Conservation (phyloP, 2,329 filamentous ascomycete species). For the Tolypocladium pustulatum region DNA sequence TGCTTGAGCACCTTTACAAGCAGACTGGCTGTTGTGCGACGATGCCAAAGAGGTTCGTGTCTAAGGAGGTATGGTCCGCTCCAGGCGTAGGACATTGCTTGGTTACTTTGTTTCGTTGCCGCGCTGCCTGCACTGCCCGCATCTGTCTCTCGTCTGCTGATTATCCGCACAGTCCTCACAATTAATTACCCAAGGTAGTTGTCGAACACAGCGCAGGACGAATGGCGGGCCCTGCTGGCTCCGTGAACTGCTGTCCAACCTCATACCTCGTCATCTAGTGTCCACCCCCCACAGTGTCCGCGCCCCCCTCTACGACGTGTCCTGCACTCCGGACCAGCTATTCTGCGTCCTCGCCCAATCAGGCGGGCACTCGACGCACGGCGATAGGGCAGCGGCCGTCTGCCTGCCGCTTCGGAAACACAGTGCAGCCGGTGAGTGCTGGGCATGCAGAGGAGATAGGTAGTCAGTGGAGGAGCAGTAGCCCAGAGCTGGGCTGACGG, state of each 20-base stretch:
- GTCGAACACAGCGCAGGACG: too few species aligned
- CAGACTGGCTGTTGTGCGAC: background rate
- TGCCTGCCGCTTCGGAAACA: background rate
- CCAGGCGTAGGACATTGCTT: background rate
- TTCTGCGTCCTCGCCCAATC: background rate
- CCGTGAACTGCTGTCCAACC: too few species aligned
- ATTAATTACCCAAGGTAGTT: too few species aligned
- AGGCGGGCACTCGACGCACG: background rate
- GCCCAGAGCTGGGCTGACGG: background rate
- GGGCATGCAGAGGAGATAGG: background rate
- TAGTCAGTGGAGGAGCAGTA: too few species aligned
- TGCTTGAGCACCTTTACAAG: background rate
- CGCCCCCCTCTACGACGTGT: too few species aligned
- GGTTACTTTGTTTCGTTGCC: background rate
- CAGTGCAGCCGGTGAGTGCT: background rate
- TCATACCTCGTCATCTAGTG: too few species aligned
- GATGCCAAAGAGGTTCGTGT: background rate
- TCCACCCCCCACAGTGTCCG: too few species aligned
- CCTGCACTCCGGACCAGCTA: too few species aligned
- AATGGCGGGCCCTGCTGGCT: too few species aligned
- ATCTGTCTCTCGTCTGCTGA: background rate
- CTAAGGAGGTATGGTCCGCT: background rate
- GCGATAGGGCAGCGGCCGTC: background rate
- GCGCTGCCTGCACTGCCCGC: background rate
- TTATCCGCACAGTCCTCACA: background rate